Evolutionary conservation across 345 rosid genomes (phyloP), one percentile per base, ranked within the genome.

Genomic region (Balakata baccata): DNA sequence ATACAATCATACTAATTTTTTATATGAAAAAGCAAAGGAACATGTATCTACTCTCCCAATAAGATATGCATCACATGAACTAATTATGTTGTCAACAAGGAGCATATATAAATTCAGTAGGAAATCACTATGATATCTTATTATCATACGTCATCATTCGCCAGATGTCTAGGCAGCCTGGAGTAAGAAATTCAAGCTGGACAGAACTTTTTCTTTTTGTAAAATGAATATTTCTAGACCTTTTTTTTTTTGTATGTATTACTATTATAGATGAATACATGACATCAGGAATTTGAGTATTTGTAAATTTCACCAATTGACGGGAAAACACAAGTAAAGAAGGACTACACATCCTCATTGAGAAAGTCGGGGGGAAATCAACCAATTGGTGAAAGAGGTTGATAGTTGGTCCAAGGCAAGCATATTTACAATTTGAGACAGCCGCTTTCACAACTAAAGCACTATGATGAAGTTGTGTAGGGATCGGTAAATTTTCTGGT

Each of bases 381-480:
- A 38, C 46, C 7, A 62, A 25, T 56, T 52, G 69, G 62, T 59
- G 58, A 45, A 77, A 23, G 45, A 56, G 20, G 47, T 18, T 22
- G 38, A 68, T 47, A 34, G 68, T 43, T 20, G 41, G 56, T 71
- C 77, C 12, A 11, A 38, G 45, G 66, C 52, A 69, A 53, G 17
- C 38, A 43, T 54, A 53, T 74, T 66, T 66, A 23, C 73, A 74
- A 14, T 22, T 14, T 54, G n/a, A 41, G 79, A 64, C 66, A 16
- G 18, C 75, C 29, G 39, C 14, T 78, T 29, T 66, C 71, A 49
- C 72, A 52, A 63, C 53, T 49, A 41, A 58, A 68, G 58, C 37
- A 66, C 16, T 10, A 43, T 7, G 22, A 7, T 10, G 46, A 22
- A 16, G 23, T 41, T 74, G 10, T 60, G 4, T 2, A 50, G 37